Evolutionary conservation across 1,139 yeast genomes (phyloP), one percentile per base, ranked within the genome.

Genomic region (Suhomyces taliae): DNA sequence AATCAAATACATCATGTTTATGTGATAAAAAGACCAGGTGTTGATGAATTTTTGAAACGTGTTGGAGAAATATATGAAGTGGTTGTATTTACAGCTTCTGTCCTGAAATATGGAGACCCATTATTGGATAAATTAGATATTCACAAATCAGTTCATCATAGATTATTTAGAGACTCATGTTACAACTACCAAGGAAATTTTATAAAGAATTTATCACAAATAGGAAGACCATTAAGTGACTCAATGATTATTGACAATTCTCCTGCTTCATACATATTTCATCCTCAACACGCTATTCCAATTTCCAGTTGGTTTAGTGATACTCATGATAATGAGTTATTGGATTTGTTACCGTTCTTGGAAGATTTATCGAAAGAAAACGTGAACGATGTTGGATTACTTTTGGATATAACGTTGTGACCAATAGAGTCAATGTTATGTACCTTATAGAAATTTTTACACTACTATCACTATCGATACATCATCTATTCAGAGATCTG

Each of bases 221-320:
- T 93, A 57, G 99, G 99, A 6, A 78, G 99, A 58, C 97, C 97
- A 1, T 74, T 95, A 52, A 72, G 79, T 51, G 96, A 91, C 55
- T 76, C 87, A 40, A 90, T 93, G 49, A 95, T 93, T 56, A 84
- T 93, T 56, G 99, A 93, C 72, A 93, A 93, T 68, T 90, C 97
- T 2, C 99, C 99, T 2, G 96, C 98, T 7, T 89, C 97, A 11
- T 93, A 95, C 66, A 84, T 91, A 47, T 89, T 93, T 76, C 99
- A 93, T 65, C 99, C 99, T 26, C 96, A 90, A 63, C 97, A 93
- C 71, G 96, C 98, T 11, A 87, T 95, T 37, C 99, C 99, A n/a
- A 89, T 93, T 33, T 89, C 97, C 53, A 85, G 95, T 65, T 93
- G 99, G 99, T 93, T 95, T 74, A 89, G 97, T 57, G 99, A 93